Conservation (phyloP, 768 basidiomycete species). For the Agrocybe pediades region DNA sequence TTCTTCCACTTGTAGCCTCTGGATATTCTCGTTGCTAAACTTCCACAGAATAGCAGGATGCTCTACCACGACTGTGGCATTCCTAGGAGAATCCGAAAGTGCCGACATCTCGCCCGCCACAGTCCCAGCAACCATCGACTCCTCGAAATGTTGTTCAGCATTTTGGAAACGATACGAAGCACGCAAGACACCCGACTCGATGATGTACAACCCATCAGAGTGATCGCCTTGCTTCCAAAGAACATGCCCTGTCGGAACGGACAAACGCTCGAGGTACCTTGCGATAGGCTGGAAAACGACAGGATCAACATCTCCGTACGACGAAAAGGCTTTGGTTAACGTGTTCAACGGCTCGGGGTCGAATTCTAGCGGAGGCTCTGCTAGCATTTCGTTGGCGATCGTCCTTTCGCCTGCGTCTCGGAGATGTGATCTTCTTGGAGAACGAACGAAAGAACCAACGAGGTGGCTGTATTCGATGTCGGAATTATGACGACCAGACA, state of each 20-base stretch:
- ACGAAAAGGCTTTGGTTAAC: slow-evolving; percentile 77
- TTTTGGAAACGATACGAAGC: slow-evolving; percentile 82
- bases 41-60: slow-evolving; percentile 79
- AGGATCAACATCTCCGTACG: slow-evolving; percentile 60
- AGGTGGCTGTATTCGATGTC: slow-evolving; percentile 46
- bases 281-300: slow-evolving; percentile 63
- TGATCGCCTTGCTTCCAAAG: slow-evolving; percentile 80
- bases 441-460: slow-evolving; percentile 52
- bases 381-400: slow-evolving; percentile 48
- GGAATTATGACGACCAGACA: slow-evolving; percentile 59
- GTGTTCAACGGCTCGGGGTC: slow-evolving; percentile 70
- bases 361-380: slow-evolving; percentile 31
- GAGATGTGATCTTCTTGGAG: slow-evolving; percentile 69
- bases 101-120: slow-evolving; percentile 91
- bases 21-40: slow-evolving; percentile 60
- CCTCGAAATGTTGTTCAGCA: slow-evolving; percentile 67
- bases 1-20: slow-evolving; percentile 64
- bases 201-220: slow-evolving; percentile 85
- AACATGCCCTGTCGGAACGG: slow-evolving; percentile 55
- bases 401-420: slow-evolving; percentile 73
- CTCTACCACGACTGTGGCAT: slow-evolving; percentile 86
- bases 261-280: slow-evolving; percentile 69
- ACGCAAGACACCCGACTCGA: slow-evolving; percentile 83
- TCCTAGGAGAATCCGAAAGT: slow-evolving; percentile 75
- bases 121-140: slow-evolving; percentile 93